Base-by-base conservation (phyloP, 2,329 filamentous ascomycete species). In the Fusarium nodosum region DNA sequence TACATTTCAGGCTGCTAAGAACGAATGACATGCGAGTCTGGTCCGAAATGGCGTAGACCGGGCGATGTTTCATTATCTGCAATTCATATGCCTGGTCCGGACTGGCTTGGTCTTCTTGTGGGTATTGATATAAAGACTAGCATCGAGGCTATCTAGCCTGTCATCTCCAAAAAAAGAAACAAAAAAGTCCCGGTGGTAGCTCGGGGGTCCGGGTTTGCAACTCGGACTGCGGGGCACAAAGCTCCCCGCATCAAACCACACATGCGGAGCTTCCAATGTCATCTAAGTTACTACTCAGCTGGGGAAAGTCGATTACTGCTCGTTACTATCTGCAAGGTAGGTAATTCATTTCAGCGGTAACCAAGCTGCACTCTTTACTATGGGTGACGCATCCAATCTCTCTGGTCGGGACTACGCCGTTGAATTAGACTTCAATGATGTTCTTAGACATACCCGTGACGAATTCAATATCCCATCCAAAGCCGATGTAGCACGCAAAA, bases 401-500 rank as follows among this genome's bases (percentile, higher is more conserved):
- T 59, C 48, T 15, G 62, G 64, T 11, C 60, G 57, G 28, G 71
- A 69, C 33, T 58, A 63, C 5, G 73, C 73, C 36, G 33, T 48
- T 16, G 52, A 68, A 52, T 80, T 90, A 15, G 90, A 92, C 77
- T 77, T 79, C 0, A 77, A 84, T 61, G 89, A 91, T 72, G 78
- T 83, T 15, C 78, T 92, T 33, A 79, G 79, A 13, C 79, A 81
- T 44, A 84, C 90, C 56, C 85, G 91, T 41, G 78, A 86, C 10
- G 85, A 93, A 72, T 96, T 94, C 77, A 84, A 90, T 50, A 90
- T 95, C 56, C 93, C 93, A 2, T 90, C 74, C 60, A 76, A 71
- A 60, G 68, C 69, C 30, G 75, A 77, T 60, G 73, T 76, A 50
- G 60, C 62, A 47, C 75, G 75, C 65, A 76, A 73, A 52, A 69